Percentiles rank a stretch among this genome's conserved stretches.
These are phyloP conservation scores for Cytospora leucostoma DNA, from an alignment of 2,329 filamentous ascomycete genomes.

Conservation along the genomic window DNA sequence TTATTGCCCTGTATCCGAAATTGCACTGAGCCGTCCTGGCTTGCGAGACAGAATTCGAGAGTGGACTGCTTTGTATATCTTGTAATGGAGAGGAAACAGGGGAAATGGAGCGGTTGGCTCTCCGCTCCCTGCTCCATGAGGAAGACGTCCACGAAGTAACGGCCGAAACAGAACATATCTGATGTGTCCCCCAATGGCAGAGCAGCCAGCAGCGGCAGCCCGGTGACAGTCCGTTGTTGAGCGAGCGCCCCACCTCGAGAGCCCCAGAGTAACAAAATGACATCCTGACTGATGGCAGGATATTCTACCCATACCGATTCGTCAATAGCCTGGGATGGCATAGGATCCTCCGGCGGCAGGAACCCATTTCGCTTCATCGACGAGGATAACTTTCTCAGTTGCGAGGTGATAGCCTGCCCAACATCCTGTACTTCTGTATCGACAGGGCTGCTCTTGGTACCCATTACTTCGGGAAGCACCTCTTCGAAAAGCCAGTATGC, in stretches of 20 bases:
- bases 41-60: constrained; percentile 73
- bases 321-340: constrained; percentile 76
- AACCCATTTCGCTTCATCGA: constrained; percentile 86
- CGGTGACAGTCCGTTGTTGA: constrained; percentile 48
- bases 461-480: constrained; percentile 52
- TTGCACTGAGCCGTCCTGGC: constrained; percentile 77
- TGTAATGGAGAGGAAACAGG: constrained; percentile 74
- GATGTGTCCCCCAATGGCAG: constrained; percentile 77
- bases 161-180: constrained; percentile 75
- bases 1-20: constrained; percentile 71
- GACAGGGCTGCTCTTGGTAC: constrained; percentile 43
- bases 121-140: constrained; percentile 73
- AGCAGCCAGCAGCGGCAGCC: constrained; percentile 62
- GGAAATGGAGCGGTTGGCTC: constrained; percentile 67
- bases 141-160: constrained; percentile 72
- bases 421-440: constrained; percentile 54
- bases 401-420: constrained; percentile 59
- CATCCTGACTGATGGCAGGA: constrained; percentile 70
- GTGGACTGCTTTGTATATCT: constrained; percentile 69
- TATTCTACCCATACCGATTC: constrained; percentile 82
- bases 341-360: constrained; percentile 67
- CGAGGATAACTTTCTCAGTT: constrained; percentile 71
- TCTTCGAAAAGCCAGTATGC: constrained; percentile 75
- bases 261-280: constrained; percentile 69
- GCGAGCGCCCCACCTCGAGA: constrained; percentile 53